Base-by-base conservation (phyloP, 2,329 filamentous ascomycete genomes). In the Aspergillus flavus region DNA sequence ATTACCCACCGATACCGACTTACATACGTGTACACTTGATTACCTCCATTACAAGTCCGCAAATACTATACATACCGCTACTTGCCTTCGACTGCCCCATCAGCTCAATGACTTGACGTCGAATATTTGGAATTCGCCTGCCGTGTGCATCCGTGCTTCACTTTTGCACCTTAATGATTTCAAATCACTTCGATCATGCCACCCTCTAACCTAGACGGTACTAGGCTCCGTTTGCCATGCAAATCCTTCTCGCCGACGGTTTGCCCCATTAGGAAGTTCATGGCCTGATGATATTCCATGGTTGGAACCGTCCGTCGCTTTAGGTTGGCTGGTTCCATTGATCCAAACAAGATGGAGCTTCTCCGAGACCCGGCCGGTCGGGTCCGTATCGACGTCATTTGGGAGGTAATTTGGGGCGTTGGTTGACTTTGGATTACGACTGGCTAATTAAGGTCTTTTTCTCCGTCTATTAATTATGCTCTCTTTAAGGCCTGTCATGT, bases 141-240 rank as follows among this genome's bases (percentile, higher is more conserved):
- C 58, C 61, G 58, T 23, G 61, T n/a, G 3, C 26, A 19, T 36
- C 34, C n/a, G 28, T 50, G 6, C 45, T 21, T 59, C 45, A 7
- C n/a, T 52, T n/a, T 23, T 23, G 6, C 23, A 58, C 21, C 41
- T 43, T 3, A 21, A 58, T 52, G 45, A 59, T 52, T 59, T 52
- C 57, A 59, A 59, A 59, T 59, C 62, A 50, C 6, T n/a, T n/a
- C 16, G 16, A 57, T 64, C 62, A 61, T 64, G 62, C 62, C 62
- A 64, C 62, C 26, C 28, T 48, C 58, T 61, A 46, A 54, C 23
- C 30, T 41, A 41, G 48, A 32, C 14, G 53, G 59, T 48, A 28
- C 26, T 45, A 36, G 19, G 23, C 39, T 41, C 39, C 39, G 19
- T 41, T 41, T 41, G 39, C 30, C 34, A 48, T 48, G 30, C 34